These are phyloP conservation scores for Fennellomyces sp. DNA, from an alignment of 371 early-diverging fungal species.

Conservation along the genomic window DNA sequence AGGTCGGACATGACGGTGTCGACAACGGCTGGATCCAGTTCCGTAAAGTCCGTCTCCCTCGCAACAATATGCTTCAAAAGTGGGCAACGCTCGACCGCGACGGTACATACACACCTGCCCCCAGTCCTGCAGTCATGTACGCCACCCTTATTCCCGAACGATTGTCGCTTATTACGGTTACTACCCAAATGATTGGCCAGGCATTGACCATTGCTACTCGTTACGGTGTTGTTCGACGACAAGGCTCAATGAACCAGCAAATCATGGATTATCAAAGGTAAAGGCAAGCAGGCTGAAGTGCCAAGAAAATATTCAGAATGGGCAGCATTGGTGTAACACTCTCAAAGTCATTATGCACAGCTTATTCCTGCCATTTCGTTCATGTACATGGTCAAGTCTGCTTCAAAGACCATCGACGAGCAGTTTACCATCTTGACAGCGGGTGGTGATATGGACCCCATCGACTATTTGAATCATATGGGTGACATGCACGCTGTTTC, in stretches of 20 bases:
- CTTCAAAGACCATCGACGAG: conserved; percentile 19
- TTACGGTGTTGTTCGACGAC: conserved; percentile 69
- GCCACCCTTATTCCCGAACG: conserved; percentile 73
- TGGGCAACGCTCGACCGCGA: conserved; percentile 64
- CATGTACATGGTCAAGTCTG: conserved; percentile 49
- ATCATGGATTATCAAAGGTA: conserved; percentile 70
- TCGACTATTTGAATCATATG: conserved; percentile 54
- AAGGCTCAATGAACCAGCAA: conserved; percentile 66
- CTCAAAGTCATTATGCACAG: conserved; percentile 62
- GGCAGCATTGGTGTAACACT: no score
- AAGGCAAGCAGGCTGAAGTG: no score
- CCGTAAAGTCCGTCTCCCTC: conserved; percentile 84
- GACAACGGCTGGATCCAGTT: conserved; percentile 97
- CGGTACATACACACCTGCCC: conserved; percentile 64
- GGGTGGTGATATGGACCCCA: conserved; percentile 43
- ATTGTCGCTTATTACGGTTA: conserved; percentile 46
- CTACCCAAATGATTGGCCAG: conserved; percentile 48
- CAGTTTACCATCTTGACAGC: conserved; percentile 36
- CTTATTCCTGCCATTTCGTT: conserved; percentile 64
- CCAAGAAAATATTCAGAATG: no score
- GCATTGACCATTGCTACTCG: conserved; percentile 69
- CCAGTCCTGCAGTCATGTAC: conserved; percentile 63
- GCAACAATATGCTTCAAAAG: conserved; percentile 78
- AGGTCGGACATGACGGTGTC: conserved; percentile 79
- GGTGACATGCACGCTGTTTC: conserved; percentile 67